Base-by-base conservation (phyloP, 2,329 filamentous ascomycete species). In the Ceratocystis cubensis region DNA sequence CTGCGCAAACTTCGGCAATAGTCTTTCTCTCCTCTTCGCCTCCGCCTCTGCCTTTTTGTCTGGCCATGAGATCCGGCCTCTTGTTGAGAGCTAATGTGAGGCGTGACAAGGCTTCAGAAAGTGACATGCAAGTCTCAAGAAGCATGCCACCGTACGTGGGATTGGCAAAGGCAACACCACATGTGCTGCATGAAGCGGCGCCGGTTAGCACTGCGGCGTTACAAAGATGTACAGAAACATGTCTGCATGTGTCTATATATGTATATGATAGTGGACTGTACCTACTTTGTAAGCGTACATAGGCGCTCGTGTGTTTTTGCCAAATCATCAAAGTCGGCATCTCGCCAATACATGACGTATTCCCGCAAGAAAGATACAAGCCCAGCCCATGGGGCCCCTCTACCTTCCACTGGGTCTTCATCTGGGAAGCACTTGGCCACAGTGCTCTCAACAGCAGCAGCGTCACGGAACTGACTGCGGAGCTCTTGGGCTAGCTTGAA, bases 21-120 rank as follows among this genome's bases (percentile, higher is more conserved):
- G 91, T 84, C 73, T 86, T 91, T 71, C 88, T 84, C 71, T 86
- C 84, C 64, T 88, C 85, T 28, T 85, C 87, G 7, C 80, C 80
- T 15, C 82, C 78, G 45, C 66, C 59, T 28, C 65, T 8, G 59
- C 64, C 61, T 37, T 63, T 63, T 44, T 33, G 61, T n/a, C 28
- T 30, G 69, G 77, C 76, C n/a, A 91, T 77, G 59, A 96, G 78
- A 69, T 94, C 87, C 0, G 91, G 91, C 65, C 85, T 84, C 69
- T 87, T 88, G 74, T 93, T 91, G 48, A 96, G 81, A 64, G 85
- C 88, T 78, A 96, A 90, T 30, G 92, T 92, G 66, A 96, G 82
- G 70, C 87, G 86, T 7, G 90, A 88, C 28, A 96, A 83, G 6
- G 90, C 85, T 70, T 88, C 85, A 41, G 89, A 93, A 65, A 96